phyloP scores from a whole-genome alignment of 495 filamentous ascomycete species.

The Daldinia decipiens region DNA sequence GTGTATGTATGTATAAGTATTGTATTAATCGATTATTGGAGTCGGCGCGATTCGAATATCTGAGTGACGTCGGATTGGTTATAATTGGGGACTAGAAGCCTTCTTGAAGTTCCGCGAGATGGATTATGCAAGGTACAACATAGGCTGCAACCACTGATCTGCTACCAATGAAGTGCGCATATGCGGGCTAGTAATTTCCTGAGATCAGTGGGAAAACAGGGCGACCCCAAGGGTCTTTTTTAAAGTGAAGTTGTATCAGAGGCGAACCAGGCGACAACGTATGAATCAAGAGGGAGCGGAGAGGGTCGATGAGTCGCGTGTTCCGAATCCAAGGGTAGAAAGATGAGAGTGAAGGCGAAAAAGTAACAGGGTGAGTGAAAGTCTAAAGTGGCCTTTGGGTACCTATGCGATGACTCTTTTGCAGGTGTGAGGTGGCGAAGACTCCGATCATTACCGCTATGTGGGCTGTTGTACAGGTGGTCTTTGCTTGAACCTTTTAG shows the following conservation, averaged over 20 bases:
- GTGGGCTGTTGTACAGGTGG: conserved; percentile 60
- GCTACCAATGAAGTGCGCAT: conserved; percentile 27
- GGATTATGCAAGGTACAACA: conserved; percentile 50
- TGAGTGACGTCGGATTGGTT: conserved; percentile 35
- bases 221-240: conserved; percentile 13
- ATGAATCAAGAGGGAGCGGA: conserved; percentile 25
- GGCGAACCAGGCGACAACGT: conserved; percentile 31
- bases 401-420: conserved; percentile 60
- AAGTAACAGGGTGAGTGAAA: conserved; percentile 46
- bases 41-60: conserved; percentile 22
- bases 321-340: conserved; percentile 21
- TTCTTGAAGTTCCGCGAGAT: conserved; percentile 12
- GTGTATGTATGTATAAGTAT: neutral
- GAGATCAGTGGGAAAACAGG: conserved; percentile 3
- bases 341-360: conserved; percentile 44
- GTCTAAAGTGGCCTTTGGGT: conserved; percentile 51
- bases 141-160: conserved; percentile 43
- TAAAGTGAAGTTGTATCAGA: conserved; percentile 34
- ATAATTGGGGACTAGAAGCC: neutral
- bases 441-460: conserved; percentile 56
- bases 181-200: conserved; percentile 29
- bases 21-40: conserved; percentile 31
- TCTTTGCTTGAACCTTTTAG: conserved; percentile 37
- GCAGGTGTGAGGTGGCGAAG: conserved; percentile 50
- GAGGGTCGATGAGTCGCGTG: conserved; percentile 52